phyloP scores from a whole-genome alignment of 345 rosid genomes.

The Eucalyptus erythrocorys region DNA sequence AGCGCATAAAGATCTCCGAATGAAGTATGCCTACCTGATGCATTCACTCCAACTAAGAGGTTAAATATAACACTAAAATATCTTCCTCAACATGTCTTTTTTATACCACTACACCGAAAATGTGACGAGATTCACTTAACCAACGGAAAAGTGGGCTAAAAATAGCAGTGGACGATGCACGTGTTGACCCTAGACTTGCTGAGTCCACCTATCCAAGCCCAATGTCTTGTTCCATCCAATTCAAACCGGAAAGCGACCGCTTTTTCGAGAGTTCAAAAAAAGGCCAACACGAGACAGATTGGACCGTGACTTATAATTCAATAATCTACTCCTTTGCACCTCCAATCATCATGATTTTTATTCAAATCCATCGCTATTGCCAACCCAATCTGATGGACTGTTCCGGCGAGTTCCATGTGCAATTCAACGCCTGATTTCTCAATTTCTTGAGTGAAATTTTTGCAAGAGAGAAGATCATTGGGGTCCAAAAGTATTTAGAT shows the following conservation, averaged over 20 bases:
- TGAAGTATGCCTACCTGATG: not conserved
- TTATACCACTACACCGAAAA: not conserved
- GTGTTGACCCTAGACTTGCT: not conserved
- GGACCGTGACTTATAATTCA: not conserved
- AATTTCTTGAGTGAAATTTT: not conserved
- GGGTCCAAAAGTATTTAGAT: fast-evolving
- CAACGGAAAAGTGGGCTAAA: not conserved
- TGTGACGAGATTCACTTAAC: not conserved
- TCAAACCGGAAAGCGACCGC: not conserved
- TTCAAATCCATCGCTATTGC: not conserved
- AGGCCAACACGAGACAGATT: not conserved
- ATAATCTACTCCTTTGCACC: not conserved
- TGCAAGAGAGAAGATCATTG: not conserved
- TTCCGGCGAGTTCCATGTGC: not conserved
- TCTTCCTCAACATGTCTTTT: not conserved
- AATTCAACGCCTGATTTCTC: not conserved
- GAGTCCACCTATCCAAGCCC: not conserved
- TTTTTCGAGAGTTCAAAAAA: not conserved
- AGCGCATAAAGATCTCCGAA: not conserved
- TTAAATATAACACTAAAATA: not conserved
- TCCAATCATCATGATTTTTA: not conserved
- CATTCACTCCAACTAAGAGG: not conserved
- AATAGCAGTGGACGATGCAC: not conserved
- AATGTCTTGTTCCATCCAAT: not conserved
- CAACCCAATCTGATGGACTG: not conserved